Evolutionary conservation across 805 yeast genomes (phyloP).

Genomic region (Debaryomyces tyrocola): DNA sequence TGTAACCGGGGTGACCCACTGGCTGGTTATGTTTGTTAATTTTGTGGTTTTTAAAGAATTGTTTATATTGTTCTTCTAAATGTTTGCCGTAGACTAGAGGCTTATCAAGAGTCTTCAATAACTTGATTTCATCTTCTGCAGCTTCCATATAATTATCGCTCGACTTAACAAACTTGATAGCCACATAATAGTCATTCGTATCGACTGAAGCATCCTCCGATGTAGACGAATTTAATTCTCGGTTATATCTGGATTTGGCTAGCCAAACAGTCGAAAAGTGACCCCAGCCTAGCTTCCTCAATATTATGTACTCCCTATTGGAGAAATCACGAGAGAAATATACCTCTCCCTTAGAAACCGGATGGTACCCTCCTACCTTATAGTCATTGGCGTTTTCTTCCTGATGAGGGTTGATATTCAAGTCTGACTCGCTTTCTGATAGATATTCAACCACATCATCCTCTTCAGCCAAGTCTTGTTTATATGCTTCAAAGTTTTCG

Average conservation of each 20-base stretch:
- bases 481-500: neutral
- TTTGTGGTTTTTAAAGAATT: constrained; percentile 9
- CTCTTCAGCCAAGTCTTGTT: neutral
- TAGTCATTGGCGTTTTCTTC: constrained; percentile 59
- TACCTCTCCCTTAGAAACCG: constrained; percentile 55
- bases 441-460: constrained; percentile 14
- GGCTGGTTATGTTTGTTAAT: constrained; percentile 5
- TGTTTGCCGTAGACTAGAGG: constrained; percentile 16
- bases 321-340: constrained; percentile 41
- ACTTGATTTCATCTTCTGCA: constrained; percentile 62
- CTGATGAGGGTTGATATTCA: constrained; percentile 23
- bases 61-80: constrained; percentile 7
- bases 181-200: constrained; percentile 46
- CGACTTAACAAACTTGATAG: constrained; percentile 61
- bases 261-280: constrained; percentile 75
- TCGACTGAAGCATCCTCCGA: constrained; percentile 7
- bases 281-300: constrained; percentile 69
- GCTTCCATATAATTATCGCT: constrained; percentile 55
- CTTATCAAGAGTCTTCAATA: constrained; percentile 39
- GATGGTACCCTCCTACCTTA: constrained; percentile 64
- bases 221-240: constrained; percentile 20
- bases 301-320: constrained; percentile 43
- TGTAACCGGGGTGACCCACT: constrained; percentile 46
- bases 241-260: constrained; percentile 29
- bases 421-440: constrained; percentile 26